Evolutionary conservation across 306 rosid species (phyloP), one percentile per base, ranked within the genome.

Genomic region (Vigna unguiculata): DNA sequence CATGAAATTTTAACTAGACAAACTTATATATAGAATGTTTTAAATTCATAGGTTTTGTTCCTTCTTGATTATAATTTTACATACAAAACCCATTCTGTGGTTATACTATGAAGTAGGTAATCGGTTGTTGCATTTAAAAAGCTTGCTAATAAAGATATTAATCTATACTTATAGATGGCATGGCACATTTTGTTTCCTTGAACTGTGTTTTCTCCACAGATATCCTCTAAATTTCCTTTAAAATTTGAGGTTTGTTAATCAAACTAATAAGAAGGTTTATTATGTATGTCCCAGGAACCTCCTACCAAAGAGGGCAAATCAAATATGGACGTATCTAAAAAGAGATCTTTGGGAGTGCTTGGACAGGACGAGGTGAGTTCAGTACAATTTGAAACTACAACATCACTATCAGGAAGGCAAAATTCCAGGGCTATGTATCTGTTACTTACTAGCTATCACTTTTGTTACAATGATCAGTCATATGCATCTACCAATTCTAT

Each of bases 291-390:
- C 78, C 84, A 91, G 97, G 91, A 84, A 69, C 96, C 85, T 66
- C 78, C 87, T 83, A 77, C 74, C 7, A 63, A 72, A 79, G 84
- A 83, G 66, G 80, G 78, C 72, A 75, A 85, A 67, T 81, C 83
- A 77, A 77, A 55, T 61, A 38, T 54, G 77, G 97, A 85, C 47
- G 82, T 69, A 47, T 79, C 86, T 36, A 85, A 69, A 80, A 88
- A 87, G 83, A 88, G 87, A 79, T 69, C 89, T 68, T 54, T 71
- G 65, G 86, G 47, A 81, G 83, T 69, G 62, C 75, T 79, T 52
- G 81, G 28, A 75, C 58, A 71, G 8, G 87, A 87, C 77, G 61
- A 65, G 83, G 98, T 91, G 80, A 82, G 91, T 76, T 73, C 54
- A 24, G 40, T 20, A 70, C 62, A 45, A 64, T 74, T 55, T 47